phyloP scores from a whole-genome alignment of 768 basidiomycete genomes.

The Tricholoma sp. region DNA sequence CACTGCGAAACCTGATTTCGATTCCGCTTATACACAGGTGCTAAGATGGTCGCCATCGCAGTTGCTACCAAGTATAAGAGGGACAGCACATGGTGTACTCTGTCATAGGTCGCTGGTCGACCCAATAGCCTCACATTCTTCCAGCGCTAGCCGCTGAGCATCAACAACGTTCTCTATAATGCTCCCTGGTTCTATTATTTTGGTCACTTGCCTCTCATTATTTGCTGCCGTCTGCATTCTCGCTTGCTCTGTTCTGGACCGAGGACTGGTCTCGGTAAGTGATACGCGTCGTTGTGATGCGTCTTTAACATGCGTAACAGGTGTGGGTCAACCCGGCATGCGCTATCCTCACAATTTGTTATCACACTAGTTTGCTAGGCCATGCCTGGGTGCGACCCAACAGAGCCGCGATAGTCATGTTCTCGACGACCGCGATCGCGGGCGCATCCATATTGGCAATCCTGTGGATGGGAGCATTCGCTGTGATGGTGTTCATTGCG shows the following conservation, averaged over 20 bases:
- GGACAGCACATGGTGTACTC: no score
- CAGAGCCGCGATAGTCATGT: neutral
- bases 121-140: neutral
- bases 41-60: neutral
- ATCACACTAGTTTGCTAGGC: neutral
- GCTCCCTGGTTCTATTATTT: slow-evolving; percentile 14
- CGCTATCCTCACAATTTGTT: neutral
- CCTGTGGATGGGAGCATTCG: neutral
- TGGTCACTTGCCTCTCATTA: slow-evolving; percentile 19
- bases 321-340: neutral
- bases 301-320: no score
- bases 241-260: slow-evolving; percentile 14
- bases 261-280: slow-evolving; percentile 20
- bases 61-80: no score
- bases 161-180: slow-evolving; percentile 1
- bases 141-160: neutral
- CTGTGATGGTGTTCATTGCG: neutral
- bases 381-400: neutral
- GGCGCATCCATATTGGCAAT: neutral
- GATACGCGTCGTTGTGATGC: no score
- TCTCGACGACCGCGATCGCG: neutral
- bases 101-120: neutral
- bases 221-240: slow-evolving; percentile 15
- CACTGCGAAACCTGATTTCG: neutral
- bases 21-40: neutral